Conservation (phyloP, 1,284 basidiomycete genomes). For the Sporisorium exsertum region DNA sequence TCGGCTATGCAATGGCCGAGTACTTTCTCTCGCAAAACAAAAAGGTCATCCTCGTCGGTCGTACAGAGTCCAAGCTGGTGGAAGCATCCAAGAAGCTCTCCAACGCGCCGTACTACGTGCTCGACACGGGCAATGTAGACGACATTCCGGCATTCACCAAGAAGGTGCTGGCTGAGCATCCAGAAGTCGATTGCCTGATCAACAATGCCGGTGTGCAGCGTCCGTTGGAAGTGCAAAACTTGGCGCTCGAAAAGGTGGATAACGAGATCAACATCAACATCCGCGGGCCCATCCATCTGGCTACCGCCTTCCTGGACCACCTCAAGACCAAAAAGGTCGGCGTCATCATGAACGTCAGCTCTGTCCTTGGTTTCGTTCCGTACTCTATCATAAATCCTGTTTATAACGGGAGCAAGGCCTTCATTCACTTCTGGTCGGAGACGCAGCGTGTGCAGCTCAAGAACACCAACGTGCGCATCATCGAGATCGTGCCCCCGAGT, state of each 20-base stretch:
- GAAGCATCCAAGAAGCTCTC: slow-evolving; percentile 65
- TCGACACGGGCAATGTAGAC: slow-evolving; percentile 68
- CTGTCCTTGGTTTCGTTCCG: slow-evolving; percentile 60
- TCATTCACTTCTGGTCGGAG: slow-evolving; percentile 63
- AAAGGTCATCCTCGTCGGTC: slow-evolving; percentile 69
- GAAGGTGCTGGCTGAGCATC: slow-evolving; percentile 68
- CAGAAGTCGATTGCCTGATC: slow-evolving; percentile 70
- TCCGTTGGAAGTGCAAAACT: slow-evolving; percentile 58
- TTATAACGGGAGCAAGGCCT: slow-evolving; percentile 60
- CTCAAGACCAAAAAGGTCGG: slow-evolving; percentile 56
- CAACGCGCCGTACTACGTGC: slow-evolving; percentile 67
- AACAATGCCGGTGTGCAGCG: slow-evolving; percentile 71
- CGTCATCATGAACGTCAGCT: slow-evolving; percentile 62
- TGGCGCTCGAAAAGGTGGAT: slow-evolving; percentile 61
- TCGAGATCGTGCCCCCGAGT: slow-evolving; percentile 65
- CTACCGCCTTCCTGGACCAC: slow-evolving; percentile 59
- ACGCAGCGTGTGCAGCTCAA: slow-evolving; percentile 61
- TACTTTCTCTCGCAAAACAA: slow-evolving; percentile 68
- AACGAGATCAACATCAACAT: slow-evolving; percentile 65
- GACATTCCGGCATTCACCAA: slow-evolving; percentile 64
- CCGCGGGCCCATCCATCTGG: slow-evolving; percentile 61
- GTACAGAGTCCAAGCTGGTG: slow-evolving; percentile 68
- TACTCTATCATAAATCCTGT: slow-evolving; percentile 56
- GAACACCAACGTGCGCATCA: slow-evolving; percentile 55
- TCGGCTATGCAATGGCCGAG: slow-evolving; percentile 69